Conservation (phyloP, 2,329 filamentous ascomycete species). For the Talaromyces sp. region DNA sequence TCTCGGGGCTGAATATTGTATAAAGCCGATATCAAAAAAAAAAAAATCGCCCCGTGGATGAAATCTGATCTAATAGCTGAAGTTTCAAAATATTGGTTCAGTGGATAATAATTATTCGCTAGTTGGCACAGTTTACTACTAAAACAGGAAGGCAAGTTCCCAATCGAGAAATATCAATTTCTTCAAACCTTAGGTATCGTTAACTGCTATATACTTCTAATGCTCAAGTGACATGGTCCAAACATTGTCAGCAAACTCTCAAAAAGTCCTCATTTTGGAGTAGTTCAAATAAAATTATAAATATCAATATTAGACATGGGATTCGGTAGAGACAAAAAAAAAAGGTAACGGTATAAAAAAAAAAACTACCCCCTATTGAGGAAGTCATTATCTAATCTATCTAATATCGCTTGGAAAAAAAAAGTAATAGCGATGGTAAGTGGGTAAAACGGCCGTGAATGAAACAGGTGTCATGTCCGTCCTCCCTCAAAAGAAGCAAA, state of each 20-base stretch:
- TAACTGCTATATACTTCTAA: neutral
- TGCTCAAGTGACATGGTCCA: neutral
- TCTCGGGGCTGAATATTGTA: no score
- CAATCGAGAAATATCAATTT: neutral
- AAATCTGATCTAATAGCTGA: neutral
- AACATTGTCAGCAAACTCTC: neutral
- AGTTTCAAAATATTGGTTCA: neutral
- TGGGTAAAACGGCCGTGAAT: neutral
- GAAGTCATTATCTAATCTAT: conserved; percentile 3
- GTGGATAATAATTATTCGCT: neutral
- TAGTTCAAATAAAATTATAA: neutral
- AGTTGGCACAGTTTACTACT: neutral
- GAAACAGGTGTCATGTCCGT: neutral
- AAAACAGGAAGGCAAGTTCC: neutral
- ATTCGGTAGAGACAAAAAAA: neutral
- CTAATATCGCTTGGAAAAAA: neutral
- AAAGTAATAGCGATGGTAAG: neutral
- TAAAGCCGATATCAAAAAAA: neutral
- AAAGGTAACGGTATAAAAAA: neutral
- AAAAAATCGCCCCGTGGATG: no score
- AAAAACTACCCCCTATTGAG: neutral
- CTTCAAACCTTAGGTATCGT: neutral
- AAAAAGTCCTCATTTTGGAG: neutral
- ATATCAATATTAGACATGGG: neutral
- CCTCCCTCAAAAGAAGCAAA: neutral